A percentile compares a stretch with the other conserved stretches of the same genome.
These are phyloP conservation scores for Saururus chinensis DNA, from an alignment of 164 flowering plant species.

Conservation along the genomic window DNA sequence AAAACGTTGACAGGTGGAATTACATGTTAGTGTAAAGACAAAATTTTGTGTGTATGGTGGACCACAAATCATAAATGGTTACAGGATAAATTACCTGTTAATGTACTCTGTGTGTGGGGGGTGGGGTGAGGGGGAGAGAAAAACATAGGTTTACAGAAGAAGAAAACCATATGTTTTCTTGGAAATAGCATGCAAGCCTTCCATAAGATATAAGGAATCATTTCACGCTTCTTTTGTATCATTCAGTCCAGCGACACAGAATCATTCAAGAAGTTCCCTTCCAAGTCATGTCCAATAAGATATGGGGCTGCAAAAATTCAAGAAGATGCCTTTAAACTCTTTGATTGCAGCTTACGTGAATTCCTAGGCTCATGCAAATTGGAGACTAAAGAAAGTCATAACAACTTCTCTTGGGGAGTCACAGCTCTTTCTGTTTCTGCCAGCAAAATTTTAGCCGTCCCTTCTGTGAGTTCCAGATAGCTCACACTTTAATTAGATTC, in stretches of 20 bases:
- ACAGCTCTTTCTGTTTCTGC: slow-evolving; percentile 81
- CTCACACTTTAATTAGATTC: no score
- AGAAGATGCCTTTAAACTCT: slow-evolving; percentile 73
- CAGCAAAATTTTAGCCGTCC: slow-evolving; percentile 62
- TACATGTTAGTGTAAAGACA: no score
- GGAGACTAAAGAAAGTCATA: slow-evolving; percentile 26
- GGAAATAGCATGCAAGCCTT: no score
- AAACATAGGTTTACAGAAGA: no score
- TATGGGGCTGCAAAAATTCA: slow-evolving; percentile 78
- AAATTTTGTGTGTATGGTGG: no score
- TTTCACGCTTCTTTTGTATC: not conserved
- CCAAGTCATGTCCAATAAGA: slow-evolving; percentile 82
- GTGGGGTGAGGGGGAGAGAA: no score
- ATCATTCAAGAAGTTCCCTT: slow-evolving; percentile 71
- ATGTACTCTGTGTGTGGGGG: no score
- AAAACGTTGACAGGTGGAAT: no score
- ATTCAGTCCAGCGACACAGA: slow-evolving; percentile 46
- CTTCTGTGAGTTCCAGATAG: slow-evolving; percentile 46
- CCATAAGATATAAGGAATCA: no score
- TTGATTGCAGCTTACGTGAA: slow-evolving; percentile 76
- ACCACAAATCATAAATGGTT: no score
- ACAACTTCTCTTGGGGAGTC: slow-evolving; percentile 49
- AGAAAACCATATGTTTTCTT: no score
- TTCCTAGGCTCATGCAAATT: slow-evolving; percentile 36
- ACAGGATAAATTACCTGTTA: no score